A percentile compares a stretch with the other conserved stretches of the same genome.
Evolutionary conservation across 768 basidiomycete species (phyloP).

Genomic region (Pholiota microspora): DNA sequence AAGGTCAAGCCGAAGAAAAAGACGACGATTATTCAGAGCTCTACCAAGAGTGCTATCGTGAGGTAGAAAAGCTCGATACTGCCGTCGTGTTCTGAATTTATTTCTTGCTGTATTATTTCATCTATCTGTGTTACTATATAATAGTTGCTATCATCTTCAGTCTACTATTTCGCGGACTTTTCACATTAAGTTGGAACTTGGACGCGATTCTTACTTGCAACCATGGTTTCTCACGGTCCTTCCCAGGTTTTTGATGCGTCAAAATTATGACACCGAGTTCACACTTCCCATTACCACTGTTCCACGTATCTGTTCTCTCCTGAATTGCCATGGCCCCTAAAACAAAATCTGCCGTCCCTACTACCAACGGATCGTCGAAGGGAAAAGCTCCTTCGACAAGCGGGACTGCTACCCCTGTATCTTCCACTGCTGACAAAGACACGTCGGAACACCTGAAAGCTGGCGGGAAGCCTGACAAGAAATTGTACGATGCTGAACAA

Average conservation of each 20-base stretch:
- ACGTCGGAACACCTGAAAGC: constrained; percentile 36
- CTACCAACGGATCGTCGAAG: constrained; percentile 41
- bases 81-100: constrained; percentile 57
- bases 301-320: constrained; percentile 20
- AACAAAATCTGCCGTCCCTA: constrained; percentile 42
- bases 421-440: constrained; percentile 41
- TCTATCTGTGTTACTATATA: constrained; percentile 3
- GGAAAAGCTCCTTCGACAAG: constrained; percentile 43
- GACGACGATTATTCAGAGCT: constrained; percentile 86
- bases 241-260: constrained; percentile 24
- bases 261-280: constrained; percentile 22
- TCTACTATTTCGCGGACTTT: too few species aligned
- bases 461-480: constrained; percentile 80
- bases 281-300: constrained; percentile 10
- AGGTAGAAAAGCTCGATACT: constrained; percentile 80
- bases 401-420: constrained; percentile 47
- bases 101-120: constrained; percentile 7
- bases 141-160: background rate
- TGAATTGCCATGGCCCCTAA: constrained; percentile 48
- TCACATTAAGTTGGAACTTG: too few species aligned
- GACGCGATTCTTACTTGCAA: too few species aligned
- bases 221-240: constrained; percentile 13
- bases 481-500: constrained; percentile 81
- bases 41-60: constrained; percentile 82
- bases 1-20: constrained; percentile 53